Evolutionary conservation across 2,329 filamentous ascomycete genomes (phyloP).

Genomic region (Talaromyces sp.): DNA sequence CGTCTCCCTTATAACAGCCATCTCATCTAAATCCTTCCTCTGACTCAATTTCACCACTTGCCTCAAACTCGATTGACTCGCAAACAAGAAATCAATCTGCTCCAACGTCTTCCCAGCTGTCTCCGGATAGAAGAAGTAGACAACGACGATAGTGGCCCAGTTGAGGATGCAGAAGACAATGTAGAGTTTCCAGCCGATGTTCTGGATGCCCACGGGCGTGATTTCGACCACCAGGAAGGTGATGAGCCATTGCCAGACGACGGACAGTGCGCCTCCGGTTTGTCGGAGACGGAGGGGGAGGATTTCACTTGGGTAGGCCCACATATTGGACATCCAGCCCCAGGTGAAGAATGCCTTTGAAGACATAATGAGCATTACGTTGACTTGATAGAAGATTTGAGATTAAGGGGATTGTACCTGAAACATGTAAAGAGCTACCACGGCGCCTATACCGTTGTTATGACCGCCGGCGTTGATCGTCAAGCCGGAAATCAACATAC

Average conservation of each 20-base stretch:
- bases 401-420: constrained; percentile 2
- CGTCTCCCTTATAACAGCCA: constrained; percentile 13
- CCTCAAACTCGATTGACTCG: constrained; percentile 14
- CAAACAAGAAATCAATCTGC: constrained; percentile 25
- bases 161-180: constrained; percentile 30
- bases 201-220: constrained; percentile 38
- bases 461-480: constrained; percentile 14
- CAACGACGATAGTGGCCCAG: constrained; percentile 42
- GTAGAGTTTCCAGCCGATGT: constrained; percentile 35
- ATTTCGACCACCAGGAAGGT: constrained; percentile 30
- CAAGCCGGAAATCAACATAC: constrained; percentile 16
- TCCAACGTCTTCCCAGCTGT: constrained; percentile 22
- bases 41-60: constrained; percentile 16
- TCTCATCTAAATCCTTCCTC: constrained; percentile 15
- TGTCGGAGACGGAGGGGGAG: constrained; percentile 14
- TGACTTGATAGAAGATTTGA: neutral
- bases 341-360: constrained; percentile 16
- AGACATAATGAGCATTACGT: neutral
- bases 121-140: constrained; percentile 34
- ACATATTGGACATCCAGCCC: constrained; percentile 18
- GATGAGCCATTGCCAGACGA: constrained; percentile 17
- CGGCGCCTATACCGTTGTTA: constrained; percentile 15
- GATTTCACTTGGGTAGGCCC: constrained; percentile 16
- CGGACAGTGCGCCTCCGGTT: constrained; percentile 13
- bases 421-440: constrained; percentile 16